phyloP scores from a whole-genome alignment of 306 rosid genomes.

The Cicer bijugum region DNA sequence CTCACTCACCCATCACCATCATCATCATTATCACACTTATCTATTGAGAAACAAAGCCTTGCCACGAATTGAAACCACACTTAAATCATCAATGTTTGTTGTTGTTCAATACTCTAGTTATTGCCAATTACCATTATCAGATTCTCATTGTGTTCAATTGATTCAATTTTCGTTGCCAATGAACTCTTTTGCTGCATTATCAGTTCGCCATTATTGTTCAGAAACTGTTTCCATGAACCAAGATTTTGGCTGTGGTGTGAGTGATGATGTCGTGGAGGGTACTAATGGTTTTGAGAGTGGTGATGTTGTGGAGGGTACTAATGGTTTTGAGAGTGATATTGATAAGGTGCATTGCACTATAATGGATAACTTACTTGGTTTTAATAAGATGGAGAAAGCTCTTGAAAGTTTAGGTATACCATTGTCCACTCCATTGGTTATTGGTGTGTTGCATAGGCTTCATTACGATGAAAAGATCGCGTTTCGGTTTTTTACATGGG shows the following conservation, averaged over 20 bases:
- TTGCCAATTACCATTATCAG: conserved; percentile 11
- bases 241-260: conserved; percentile 37
- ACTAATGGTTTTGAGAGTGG: conserved; percentile 35
- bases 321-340: conserved; percentile 45
- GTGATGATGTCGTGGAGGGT: conserved; percentile 38
- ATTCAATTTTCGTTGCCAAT: conserved; percentile 43
- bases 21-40: conserved; percentile 9
- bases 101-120: conserved; percentile 27
- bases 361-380: conserved; percentile 60
- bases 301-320: conserved; percentile 31
- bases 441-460: conserved; percentile 62
- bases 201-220: conserved; percentile 56
- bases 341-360: conserved; percentile 55
- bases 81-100: conserved; percentile 36
- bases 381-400: conserved; percentile 66
- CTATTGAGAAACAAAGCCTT: conserved; percentile 31
- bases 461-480: conserved; percentile 87
- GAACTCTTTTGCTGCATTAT: conserved; percentile 23
- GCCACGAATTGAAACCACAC: conserved; percentile 34
- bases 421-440: conserved; percentile 73
- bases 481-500: conserved; percentile 88
- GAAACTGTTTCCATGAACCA: conserved; percentile 43
- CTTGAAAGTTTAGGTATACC: conserved; percentile 57
- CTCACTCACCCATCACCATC: conserved; percentile 17
- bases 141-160: conserved; percentile 33